Conservation (phyloP, 305 asterid species). For the Fraxinus sp. region DNA sequence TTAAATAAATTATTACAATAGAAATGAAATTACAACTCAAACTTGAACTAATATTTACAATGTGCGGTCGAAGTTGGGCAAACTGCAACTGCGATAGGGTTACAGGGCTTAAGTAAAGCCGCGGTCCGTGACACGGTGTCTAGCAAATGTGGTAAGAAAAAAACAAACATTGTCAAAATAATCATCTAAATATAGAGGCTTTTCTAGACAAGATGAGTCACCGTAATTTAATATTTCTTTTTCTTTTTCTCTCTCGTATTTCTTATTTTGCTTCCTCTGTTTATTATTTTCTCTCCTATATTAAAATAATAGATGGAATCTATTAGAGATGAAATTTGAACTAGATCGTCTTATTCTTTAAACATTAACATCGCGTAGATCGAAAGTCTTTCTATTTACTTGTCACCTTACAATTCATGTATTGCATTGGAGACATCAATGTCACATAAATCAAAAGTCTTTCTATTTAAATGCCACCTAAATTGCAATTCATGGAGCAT, state of each 20-base stretch:
- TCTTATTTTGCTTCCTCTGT: too few species aligned
- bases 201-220: neutral
- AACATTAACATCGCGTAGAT: neutral
- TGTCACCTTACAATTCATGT: neutral
- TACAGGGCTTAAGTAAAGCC: too few species aligned
- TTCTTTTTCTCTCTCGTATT: neutral
- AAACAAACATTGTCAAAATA: neutral
- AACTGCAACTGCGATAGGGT: too few species aligned
- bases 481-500: neutral
- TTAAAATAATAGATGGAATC: neutral
- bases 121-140: neutral
- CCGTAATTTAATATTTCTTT: neutral
- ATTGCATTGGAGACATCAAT: too few species aligned
- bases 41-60: too few species aligned
- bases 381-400: neutral
- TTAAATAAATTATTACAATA: too few species aligned
- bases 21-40: too few species aligned
- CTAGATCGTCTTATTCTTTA: neutral
- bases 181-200: neutral
- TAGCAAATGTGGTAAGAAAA: neutral
- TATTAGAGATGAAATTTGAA: neutral
- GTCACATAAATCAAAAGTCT: neutral
- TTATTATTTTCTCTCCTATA: neutral
- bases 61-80: too few species aligned
- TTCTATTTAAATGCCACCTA: neutral